Conservation (phyloP, 352 stramenopile species). For the Ophiocytium majus region DNA sequence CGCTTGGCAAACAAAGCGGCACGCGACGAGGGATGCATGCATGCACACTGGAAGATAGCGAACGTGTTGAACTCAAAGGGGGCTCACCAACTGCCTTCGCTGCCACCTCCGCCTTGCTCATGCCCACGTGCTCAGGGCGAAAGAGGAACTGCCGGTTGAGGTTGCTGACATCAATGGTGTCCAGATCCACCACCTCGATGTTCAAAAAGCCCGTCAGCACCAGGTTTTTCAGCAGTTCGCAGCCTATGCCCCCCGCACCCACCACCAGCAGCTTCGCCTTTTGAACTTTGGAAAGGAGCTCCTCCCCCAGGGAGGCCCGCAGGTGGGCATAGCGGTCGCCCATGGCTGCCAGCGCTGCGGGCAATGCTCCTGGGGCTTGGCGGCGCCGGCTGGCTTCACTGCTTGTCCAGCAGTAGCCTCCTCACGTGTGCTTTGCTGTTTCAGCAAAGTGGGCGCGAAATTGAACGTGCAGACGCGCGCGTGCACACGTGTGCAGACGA, state of each 20-base stretch:
- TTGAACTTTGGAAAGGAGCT: conserved; percentile 50
- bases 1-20: no score
- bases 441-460: no score
- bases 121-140: conserved; percentile 90
- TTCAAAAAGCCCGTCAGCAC: conserved; percentile 88
- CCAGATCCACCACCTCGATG: conserved; percentile 89
- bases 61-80: no score
- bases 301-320: conserved; percentile 18
- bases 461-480: no score
- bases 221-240: conserved; percentile 99
- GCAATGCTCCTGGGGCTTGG: no score
- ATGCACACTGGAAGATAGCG: no score
- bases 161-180: conserved; percentile 99
- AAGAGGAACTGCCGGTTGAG: conserved; percentile 99
- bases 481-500: no score
- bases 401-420: no score
- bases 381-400: no score
- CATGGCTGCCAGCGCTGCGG: no score
- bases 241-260: conserved; percentile 96
- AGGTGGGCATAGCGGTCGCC: conserved; percentile 16
- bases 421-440: no score
- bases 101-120: conserved; percentile 77
- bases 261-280: conserved; percentile 84
- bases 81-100: not conserved
- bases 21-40: no score